Conservation (phyloP, 1,284 basidiomycete species). For the Cronartium ribicola region DNA sequence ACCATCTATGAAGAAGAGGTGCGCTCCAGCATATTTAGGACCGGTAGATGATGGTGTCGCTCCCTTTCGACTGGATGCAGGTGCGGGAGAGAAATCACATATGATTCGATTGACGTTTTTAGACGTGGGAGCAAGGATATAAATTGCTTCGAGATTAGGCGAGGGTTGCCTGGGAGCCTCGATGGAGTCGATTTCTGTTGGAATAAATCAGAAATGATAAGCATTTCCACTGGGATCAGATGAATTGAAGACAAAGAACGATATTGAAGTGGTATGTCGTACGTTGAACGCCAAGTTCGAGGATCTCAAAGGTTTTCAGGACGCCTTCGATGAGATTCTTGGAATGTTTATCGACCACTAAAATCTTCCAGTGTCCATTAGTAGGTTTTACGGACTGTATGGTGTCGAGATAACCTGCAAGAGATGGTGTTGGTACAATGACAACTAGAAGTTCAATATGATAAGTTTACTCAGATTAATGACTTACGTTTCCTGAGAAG, state of each 20-base stretch:
- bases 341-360: constrained; percentile 41
- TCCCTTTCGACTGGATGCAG: constrained; percentile 10
- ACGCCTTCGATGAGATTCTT: constrained; percentile 68
- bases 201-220: too few species aligned
- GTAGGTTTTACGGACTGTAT: constrained; percentile 37
- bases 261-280: neutral
- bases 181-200: constrained; percentile 53
- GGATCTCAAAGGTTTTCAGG: constrained; percentile 84
- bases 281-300: constrained; percentile 84
- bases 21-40: constrained; percentile 77
- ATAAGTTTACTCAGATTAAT: neutral
- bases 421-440: neutral
- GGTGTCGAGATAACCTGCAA: constrained; percentile 38
- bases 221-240: too few species aligned
- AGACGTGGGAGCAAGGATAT: constrained; percentile 87
- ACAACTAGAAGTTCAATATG: neutral
- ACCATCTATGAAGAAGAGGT: constrained; percentile 95
- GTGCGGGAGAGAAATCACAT: constrained; percentile 63
- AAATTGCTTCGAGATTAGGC: constrained; percentile 78
- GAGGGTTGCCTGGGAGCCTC: constrained; percentile 64
- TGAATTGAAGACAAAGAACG: too few species aligned
- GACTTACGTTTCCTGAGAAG: constrained; percentile 5
- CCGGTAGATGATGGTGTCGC: constrained; percentile 41
- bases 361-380: constrained; percentile 41
- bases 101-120: constrained; percentile 91